These are phyloP conservation scores for Epipyxis sp. DNA, from an alignment of 108 stramenopile genomes.

Conservation along the genomic window DNA sequence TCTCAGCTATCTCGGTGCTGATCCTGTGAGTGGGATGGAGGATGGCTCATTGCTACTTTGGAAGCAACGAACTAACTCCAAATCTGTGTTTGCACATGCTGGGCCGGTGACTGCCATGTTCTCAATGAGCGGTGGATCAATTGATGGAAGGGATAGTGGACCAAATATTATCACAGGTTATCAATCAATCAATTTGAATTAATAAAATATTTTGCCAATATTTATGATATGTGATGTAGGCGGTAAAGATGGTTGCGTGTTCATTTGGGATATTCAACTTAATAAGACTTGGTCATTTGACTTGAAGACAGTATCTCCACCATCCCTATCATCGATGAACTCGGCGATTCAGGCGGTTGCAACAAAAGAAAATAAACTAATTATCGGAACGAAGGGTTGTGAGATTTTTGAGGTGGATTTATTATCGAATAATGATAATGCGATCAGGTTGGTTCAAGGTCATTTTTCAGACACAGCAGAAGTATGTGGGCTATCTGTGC, in stretches of 20 bases:
- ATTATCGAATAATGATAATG: neutral
- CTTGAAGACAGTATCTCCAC: neutral
- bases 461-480: neutral
- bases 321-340: neutral
- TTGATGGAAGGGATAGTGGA: neutral
- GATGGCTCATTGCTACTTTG: conserved; percentile 39
- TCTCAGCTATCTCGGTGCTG: conserved; percentile 28
- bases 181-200: no score
- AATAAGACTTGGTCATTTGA: conserved; percentile 7
- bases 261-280: conserved; percentile 12
- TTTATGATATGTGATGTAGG: no score
- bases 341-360: conserved; percentile 9
- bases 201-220: no score
- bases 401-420: conserved; percentile 15
- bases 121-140: neutral
- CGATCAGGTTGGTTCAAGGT: neutral
- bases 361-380: neutral
- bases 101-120: conserved; percentile 24
- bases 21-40: conserved; percentile 38
- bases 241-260: conserved; percentile 13
- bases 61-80: conserved; percentile 38
- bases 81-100: conserved; percentile 1
- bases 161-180: neutral
- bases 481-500: conserved; percentile 50
- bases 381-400: conserved; percentile 22